These are phyloP conservation scores for Cladosporium sp. DNA, from an alignment of 2,329 filamentous ascomycete genomes.

Conservation along the genomic window DNA sequence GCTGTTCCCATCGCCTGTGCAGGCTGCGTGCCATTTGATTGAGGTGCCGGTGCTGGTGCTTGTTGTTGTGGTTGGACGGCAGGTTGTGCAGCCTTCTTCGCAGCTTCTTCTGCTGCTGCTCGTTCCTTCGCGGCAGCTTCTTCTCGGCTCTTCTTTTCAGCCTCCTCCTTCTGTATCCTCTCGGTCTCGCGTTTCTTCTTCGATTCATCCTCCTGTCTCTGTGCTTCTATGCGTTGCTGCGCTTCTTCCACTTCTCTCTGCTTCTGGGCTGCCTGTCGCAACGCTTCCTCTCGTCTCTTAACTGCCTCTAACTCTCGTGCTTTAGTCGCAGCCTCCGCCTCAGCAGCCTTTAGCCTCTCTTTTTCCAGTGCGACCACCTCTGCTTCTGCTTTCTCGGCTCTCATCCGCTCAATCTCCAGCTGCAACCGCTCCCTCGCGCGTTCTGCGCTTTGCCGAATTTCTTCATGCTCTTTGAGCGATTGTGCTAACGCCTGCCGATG, in stretches of 20 bases:
- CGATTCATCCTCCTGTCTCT: constrained; percentile 24
- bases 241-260: constrained; percentile 22
- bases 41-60: constrained; percentile 1
- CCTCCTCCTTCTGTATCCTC: constrained; percentile 23
- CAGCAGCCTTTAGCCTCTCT: constrained; percentile 42
- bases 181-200: constrained; percentile 23
- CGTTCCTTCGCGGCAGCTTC: constrained; percentile 22
- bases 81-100: constrained; percentile 12
- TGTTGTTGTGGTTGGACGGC: background rate
- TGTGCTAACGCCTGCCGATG: constrained; percentile 64
- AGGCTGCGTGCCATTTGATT: constrained; percentile 11
- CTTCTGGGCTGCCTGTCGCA: constrained; percentile 28
- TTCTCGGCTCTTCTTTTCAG: constrained; percentile 18
- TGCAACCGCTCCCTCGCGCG: constrained; percentile 49
- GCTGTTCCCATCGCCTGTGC: background rate
- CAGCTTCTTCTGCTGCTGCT: constrained; percentile 24
- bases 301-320: constrained; percentile 19
- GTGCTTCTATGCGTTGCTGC: constrained; percentile 24
- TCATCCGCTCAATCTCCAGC: constrained; percentile 37
- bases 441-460: constrained; percentile 55
- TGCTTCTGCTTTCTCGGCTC: constrained; percentile 31
- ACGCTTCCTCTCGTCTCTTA: constrained; percentile 21
- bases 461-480: constrained; percentile 63
- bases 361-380: constrained; percentile 36
- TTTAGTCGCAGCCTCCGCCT: constrained; percentile 34